Evolutionary conservation across 768 basidiomycete genomes (phyloP), one percentile per base, ranked within the genome.

Genomic region (Gloeopeniophorella convolvens): DNA sequence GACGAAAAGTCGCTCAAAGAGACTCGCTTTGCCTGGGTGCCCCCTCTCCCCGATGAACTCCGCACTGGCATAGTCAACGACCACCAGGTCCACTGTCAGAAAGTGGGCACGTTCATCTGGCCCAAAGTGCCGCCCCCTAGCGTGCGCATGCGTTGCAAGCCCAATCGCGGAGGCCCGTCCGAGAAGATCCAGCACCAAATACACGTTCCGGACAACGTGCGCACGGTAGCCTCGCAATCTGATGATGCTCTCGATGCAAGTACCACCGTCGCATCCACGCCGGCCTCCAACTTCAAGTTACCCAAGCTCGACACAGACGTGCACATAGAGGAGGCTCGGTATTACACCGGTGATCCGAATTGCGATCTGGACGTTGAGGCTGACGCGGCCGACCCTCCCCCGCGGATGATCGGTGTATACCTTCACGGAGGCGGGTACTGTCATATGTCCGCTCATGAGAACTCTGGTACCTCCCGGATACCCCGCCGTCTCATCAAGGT

Each of bases 371-470:
- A 69, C 47, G 53, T 69, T 23, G 62, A 62, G 48, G 48, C 50
- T 7, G 58, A 53, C 15, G 59, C 57, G 6, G 63, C 59, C 5
- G 60, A 66, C 18, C 59, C 60, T 2, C 67, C 70, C 5, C 46
- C 53, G 0, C 45, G 15, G 9, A 36, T 74, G 28, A 66, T 78
- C 30, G 75, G 75, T 2, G 66, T 78, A 13, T 78, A 74, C 62
- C 66, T 77, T 61, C 77, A 79, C 43, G 77, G 77, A 18, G 76
- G 77, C 16, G 77, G 75, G 12, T 79, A 77, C 50, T 77, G 73
- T 55, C 77, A 79, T 53, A 77, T 77, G 74, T 78, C 76, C 20
- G 77, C 75, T 0, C 76, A 77, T 46, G 77, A 79, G 59, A 63
- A 60, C 7, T 65, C 72, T 30, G 57, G 70, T 18, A 75, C 77